Conservation (phyloP, 1,284 basidiomycete genomes). For the Volvariella volvacea region DNA sequence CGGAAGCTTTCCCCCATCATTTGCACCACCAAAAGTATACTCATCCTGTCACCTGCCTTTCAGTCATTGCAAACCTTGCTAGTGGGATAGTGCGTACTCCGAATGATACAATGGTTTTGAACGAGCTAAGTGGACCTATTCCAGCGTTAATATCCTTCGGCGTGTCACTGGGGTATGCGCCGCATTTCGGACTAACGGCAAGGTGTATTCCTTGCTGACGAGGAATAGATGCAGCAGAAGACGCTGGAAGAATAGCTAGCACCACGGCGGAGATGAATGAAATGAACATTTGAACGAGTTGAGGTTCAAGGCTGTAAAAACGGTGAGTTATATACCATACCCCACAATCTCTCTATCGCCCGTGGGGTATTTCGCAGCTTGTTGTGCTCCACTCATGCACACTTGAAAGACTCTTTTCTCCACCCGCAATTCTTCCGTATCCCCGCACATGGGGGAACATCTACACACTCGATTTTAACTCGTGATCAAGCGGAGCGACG, state of each 20-base stretch:
- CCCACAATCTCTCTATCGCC: too few relatives aligned
- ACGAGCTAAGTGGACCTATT: constrained; percentile 22
- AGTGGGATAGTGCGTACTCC: constrained; percentile 25
- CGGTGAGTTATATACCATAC: too few relatives aligned
- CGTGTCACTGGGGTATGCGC: constrained; percentile 22
- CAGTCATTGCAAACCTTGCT: too few relatives aligned
- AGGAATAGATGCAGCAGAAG: constrained; percentile 16
- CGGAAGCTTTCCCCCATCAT: constrained; percentile 20
- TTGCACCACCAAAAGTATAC: constrained; percentile 26
- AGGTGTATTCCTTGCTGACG: constrained; percentile 25
- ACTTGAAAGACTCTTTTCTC: too few relatives aligned
- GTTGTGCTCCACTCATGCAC: too few relatives aligned
- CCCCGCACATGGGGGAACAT: too few relatives aligned
- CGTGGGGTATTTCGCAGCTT: too few relatives aligned
- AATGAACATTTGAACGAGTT: too few relatives aligned
- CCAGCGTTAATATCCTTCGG: constrained; percentile 40
- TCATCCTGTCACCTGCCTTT: constrained; percentile 26
- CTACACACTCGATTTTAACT: too few relatives aligned
- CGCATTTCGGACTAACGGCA: constrained; percentile 35
- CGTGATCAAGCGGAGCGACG: too few relatives aligned
- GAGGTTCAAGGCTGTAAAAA: too few relatives aligned
- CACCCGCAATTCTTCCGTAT: too few relatives aligned
- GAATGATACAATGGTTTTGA: constrained; percentile 40
- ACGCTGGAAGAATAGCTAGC: constrained; percentile 7
- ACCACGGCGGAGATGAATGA: background rate